These are phyloP conservation scores for Mycena sp. DNA, from an alignment of 1,284 basidiomycete species.

Conservation along the genomic window DNA sequence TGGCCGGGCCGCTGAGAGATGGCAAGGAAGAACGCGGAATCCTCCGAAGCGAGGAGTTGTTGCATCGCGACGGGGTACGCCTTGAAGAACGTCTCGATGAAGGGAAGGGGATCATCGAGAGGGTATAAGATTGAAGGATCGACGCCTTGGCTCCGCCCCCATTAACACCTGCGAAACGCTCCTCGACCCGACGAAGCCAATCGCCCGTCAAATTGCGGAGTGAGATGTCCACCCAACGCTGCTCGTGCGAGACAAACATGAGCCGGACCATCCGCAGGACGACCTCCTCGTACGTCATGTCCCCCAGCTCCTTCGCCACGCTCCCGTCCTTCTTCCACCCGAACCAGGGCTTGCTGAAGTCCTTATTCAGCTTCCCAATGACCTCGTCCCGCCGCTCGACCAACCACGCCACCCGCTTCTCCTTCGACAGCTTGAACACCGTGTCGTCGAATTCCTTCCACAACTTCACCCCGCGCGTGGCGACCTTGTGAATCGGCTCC, in stretches of 20 bases:
- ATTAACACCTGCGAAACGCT: conserved; percentile 95
- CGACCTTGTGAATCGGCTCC: conserved; percentile 99
- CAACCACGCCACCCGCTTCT: conserved; percentile 93
- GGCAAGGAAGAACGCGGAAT: conserved; percentile 94
- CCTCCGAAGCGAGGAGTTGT: conserved; percentile 94
- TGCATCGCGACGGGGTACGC: conserved; percentile 84
- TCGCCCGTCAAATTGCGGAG: conserved; percentile 96
- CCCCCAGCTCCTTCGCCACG: conserved; percentile 87
- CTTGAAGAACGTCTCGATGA: conserved; percentile 88
- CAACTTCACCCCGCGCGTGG: conserved; percentile 94
- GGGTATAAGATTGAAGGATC: conserved; percentile 88
- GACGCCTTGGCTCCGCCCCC: conserved; percentile 82
- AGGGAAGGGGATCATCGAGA: conserved; percentile 86
- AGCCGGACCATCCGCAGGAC: conserved; percentile 90
- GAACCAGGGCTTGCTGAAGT: conserved; percentile 98
- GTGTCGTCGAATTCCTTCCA: conserved; percentile 99
- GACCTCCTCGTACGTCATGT: conserved; percentile 99
- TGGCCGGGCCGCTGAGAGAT: conserved; percentile 96
- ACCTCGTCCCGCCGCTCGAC: conserved; percentile 89
- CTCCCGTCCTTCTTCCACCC: conserved; percentile 92
- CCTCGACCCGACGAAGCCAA: conserved; percentile 96
- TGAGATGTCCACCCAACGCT: conserved; percentile 95
- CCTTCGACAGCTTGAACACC: conserved; percentile 94
- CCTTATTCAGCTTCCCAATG: conserved; percentile 91
- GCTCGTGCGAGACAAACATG: conserved; percentile 93